A percentile compares a stretch with the other conserved stretches of the same genome.
Conservation (phyloP, 257 asterid species). For the Asclepias syriaca region DNA sequence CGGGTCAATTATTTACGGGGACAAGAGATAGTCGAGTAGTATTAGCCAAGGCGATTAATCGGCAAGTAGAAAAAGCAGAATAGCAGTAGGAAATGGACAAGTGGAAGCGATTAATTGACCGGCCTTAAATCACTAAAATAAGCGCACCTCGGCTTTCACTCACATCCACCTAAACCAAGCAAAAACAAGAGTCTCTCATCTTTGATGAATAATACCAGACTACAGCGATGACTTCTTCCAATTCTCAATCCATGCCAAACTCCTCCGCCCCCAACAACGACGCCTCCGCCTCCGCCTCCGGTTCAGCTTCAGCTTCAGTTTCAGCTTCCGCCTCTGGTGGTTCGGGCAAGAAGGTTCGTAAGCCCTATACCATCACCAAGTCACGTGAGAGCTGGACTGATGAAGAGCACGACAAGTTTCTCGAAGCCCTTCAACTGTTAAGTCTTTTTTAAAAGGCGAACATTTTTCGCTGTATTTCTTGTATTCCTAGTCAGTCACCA, state of each 20-base stretch:
- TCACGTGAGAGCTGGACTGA: slow-evolving; percentile 92
- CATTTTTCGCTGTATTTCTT: not conserved
- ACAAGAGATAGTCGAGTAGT: not conserved
- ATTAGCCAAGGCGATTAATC: slow-evolving; percentile 8
- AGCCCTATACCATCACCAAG: slow-evolving; percentile 86
- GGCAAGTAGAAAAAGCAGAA: not conserved
- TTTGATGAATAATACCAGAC: not conserved
- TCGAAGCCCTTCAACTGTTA: slow-evolving; percentile 88
- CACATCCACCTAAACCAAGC: slow-evolving; percentile 6
- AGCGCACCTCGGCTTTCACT: slow-evolving; percentile 3
- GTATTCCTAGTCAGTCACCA: slow-evolving; percentile 1
- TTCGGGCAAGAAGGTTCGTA: slow-evolving; percentile 61
- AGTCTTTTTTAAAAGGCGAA: slow-evolving; percentile 4
- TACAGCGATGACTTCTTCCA: slow-evolving; percentile 36
- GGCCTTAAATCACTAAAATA: slow-evolving; percentile 19
- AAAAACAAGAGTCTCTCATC: not conserved
- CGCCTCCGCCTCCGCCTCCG: not conserved
- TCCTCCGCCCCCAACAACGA: slow-evolving; percentile 27
- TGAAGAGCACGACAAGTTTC: slow-evolving; percentile 89
- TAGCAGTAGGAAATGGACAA: not conserved
- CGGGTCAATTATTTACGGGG: no score
- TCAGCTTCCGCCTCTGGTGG: slow-evolving; percentile 21
- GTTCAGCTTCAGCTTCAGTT: slow-evolving; percentile 10
- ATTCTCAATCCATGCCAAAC: slow-evolving; percentile 30
- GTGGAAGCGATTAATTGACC: slow-evolving; percentile 29